A percentile compares a stretch with the other conserved stretches of the same genome.
phyloP scores from a whole-genome alignment of 495 filamentous ascomycete genomes.

The Beverwykella pulmonaria region DNA sequence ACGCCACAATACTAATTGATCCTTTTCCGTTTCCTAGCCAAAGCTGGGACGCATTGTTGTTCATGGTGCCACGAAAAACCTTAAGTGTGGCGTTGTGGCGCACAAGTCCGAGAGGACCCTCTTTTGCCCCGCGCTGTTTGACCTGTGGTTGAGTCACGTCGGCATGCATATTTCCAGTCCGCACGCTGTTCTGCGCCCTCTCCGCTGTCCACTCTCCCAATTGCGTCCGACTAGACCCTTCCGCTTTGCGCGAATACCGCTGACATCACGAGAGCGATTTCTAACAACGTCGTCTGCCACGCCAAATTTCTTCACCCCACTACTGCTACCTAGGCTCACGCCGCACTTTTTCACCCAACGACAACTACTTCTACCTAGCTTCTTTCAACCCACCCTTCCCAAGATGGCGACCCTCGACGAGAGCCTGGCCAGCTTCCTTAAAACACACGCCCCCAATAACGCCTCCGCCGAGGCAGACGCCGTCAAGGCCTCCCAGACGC shows the following conservation, averaged over 20 bases:
- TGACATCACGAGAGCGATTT: background rate
- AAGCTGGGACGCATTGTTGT: background rate
- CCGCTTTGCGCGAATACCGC: background rate
- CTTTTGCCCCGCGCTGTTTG: conserved; percentile 25
- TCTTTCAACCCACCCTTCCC: conserved; percentile 25
- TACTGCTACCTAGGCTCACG: conserved; percentile 18
- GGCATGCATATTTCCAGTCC: conserved; percentile 21
- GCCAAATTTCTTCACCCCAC: conserved; percentile 16
- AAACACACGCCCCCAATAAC: conserved; percentile 53
- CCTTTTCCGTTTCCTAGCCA: background rate
- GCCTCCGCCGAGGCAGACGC: conserved; percentile 56
- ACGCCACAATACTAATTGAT: background rate
- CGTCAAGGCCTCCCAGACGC: conserved; percentile 55
- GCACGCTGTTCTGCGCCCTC: background rate
- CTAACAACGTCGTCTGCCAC: background rate
- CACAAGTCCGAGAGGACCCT: background rate
- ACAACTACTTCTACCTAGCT: conserved; percentile 8
- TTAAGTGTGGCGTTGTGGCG: background rate
- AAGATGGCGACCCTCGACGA: conserved; percentile 57
- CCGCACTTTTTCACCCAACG: conserved; percentile 16
- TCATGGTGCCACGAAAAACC: too few species aligned
- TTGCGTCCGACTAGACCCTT: background rate
- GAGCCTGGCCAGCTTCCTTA: conserved; percentile 58
- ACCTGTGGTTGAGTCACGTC: conserved; percentile 24
- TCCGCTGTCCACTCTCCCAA: conserved; percentile 19